Base-by-base conservation (phyloP, 345 rosid species). In the Euphorbia peplus region DNA sequence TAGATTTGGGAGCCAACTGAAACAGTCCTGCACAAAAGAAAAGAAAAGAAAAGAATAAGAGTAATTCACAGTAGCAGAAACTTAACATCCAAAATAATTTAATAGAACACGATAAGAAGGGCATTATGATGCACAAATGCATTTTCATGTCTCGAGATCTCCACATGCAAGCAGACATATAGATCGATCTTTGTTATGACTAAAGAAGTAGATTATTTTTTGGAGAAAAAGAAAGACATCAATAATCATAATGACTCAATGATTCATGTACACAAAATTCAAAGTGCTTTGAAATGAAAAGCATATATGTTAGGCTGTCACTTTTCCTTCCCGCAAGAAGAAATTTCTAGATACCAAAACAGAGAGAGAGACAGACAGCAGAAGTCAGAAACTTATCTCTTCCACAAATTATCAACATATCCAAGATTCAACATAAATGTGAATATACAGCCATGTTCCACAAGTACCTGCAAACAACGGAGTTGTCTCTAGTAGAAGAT, bases 1-100 rank as follows among this genome's bases (percentile, higher is more conserved):
- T 85, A 92, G 11, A 87, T 73, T 60, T 82, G 88, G 56, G 91
- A 83, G 72, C 95, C 96, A 78, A 92, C 15, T 21, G 82, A 76
- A 75, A 90, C 87, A 55, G 90, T 87, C 89, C 99, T 95, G 90
- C 39, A 26, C 14, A 70, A 44, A 24, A 70, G 46, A 75, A 46
- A 60, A 72, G 37, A 63, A 61, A 69, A n/a, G n/a, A n/a, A n/a
- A n/a, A n/a, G n/a, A n/a, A n/a, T n/a, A n/a, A 50, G 39, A 32
- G 46, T 18, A 51, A 19, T n/a, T 25, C 26, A 41, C n/a, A 52
- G 46, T 32, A 0, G 63, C 52, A 24, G 16, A 35, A 54, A 28
- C 9, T 54, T 39, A n/a, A 4, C 35, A 39, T 67, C n/a, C n/a
- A n/a, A n/a, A n/a, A n/a, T n/a, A n/a, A n/a, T n/a, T n/a, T n/a